Evolutionary conservation across 2,329 filamentous ascomycete genomes (phyloP).

Genomic region (Calonectria hawksworthii): DNA sequence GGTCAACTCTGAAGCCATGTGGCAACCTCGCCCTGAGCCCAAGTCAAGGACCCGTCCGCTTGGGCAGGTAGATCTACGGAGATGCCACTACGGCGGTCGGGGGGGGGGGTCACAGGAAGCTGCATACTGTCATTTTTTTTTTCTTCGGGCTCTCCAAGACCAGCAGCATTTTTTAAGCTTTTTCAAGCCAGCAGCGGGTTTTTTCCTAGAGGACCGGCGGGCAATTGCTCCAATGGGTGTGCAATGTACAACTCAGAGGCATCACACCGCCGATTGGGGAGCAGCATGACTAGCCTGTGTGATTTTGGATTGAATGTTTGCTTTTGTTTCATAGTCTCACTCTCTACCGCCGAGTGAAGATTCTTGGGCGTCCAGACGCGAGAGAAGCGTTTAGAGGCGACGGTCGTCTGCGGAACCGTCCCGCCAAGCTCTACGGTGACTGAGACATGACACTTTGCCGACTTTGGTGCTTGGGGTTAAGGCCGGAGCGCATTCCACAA

Average conservation of each 20-base stretch:
- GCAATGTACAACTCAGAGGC: slow-evolving; percentile 1
- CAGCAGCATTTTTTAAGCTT: slow-evolving; percentile 4
- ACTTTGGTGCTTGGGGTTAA: slow-evolving; percentile 11
- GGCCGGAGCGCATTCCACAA: slow-evolving; percentile 13
- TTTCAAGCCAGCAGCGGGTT: neutral
- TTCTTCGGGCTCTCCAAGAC: neutral
- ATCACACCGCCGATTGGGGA: slow-evolving; percentile 19
- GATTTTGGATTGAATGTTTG: neutral
- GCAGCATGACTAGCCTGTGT: neutral
- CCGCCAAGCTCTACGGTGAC: slow-evolving; percentile 16
- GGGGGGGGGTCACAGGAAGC: neutral
- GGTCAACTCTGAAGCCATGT: slow-evolving; percentile 23
- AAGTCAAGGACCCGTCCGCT: slow-evolving; percentile 2
- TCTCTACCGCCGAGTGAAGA: slow-evolving; percentile 1
- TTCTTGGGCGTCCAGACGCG: slow-evolving; percentile 2
- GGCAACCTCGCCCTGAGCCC: slow-evolving; percentile 22
- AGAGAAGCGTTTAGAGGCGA: slow-evolving; percentile 3
- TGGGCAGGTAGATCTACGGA: slow-evolving; percentile 1
- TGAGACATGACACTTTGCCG: slow-evolving; percentile 19
- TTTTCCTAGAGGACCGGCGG: neutral
- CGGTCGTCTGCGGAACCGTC: slow-evolving; percentile 19
- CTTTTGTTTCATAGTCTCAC: slow-evolving; percentile 21
- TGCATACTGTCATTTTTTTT: neutral
- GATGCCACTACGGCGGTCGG: neutral
- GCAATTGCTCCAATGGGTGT: neutral